Evolutionary conservation across 108 stramenopile species (phyloP), one percentile per base, ranked within the genome.

Genomic region (Skeletonema costatum): DNA sequence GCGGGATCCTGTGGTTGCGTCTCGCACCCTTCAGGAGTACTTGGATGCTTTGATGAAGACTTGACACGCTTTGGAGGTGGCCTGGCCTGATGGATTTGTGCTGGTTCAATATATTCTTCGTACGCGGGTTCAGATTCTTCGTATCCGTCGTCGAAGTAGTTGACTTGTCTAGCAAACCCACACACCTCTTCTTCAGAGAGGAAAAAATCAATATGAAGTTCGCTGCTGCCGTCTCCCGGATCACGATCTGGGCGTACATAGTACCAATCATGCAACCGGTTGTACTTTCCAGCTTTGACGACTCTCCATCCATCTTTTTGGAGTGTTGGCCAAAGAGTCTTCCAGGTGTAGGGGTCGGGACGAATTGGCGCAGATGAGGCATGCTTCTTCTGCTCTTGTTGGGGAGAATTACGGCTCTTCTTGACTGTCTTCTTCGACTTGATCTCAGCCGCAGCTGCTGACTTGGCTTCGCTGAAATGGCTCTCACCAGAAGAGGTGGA

Each of bases 241-340:
- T 72, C 56, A 32, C 76, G 66, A 35, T 60, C 42, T 29, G 80
- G 80, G 31, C 70, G 76, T 14, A 76, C 44, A 8, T 66, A 81
- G 30, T 81, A 81, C 80, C 80, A 81, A 73, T 81, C 80, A 72
- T 79, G 78, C 35, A 72, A 56, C 29, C 16, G 36, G 66, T 68
- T 68, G 58, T 71, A 71, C 53, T 33, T 70, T 16, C 71, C 71
- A 60, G 78, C 71, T 19, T 60, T 67, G 10, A 68, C 53, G 2
- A 71, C 78, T 16, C 8, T 68, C 78, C 78, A 79, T 21, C 78
- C 78, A 16, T 73, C 66, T 38, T 50, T 67, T 48, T 68, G 65
- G 17, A 79, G 38, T 38, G 60, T 30, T 29, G 53, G 67, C 78
- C 78, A 79, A 25, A 59, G 42, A 44, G 38, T 41, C 59, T 59